Base-by-base conservation (phyloP, 768 basidiomycete species). In the Pisolithus microcarpus region DNA sequence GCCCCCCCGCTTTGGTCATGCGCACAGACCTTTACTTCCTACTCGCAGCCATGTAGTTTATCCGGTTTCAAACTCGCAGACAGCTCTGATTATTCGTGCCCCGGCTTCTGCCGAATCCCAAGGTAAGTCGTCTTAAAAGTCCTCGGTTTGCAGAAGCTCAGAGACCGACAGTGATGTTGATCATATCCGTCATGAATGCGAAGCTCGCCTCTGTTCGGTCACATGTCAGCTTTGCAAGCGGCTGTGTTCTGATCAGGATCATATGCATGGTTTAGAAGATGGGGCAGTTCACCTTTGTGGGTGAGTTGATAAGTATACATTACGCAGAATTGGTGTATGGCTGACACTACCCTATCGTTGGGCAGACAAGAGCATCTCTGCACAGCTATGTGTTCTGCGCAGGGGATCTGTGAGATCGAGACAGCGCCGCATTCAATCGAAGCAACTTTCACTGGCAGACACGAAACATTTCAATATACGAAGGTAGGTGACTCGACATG, bases 391-490 rank as follows among this genome's bases (percentile, higher is more conserved):
- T 82, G 80, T 53, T 52, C 63, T 16, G 66, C 69, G 0, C 48
- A 55, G 6, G 80, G 80, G 0, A 75, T 73, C 7, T 81, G 80
- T 52, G 70, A 79, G 48, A 79, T 81, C 23, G 72, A 79, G 36
- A 77, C 74, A 0, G 64, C 71, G 1, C 80, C 80, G 1, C 73
- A 75, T 48, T 74, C 78, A 0, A 72, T 81, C 38, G 75, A 79
- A 55, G 76, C 78, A 3, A 78, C 77, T 0, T 81, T 80, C 55
- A 74, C 71, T 0, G 80, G 80, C 1, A 66, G 63, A 45, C 75
- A 80, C 47, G 75, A 79, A 52, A 78, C 74, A 0, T 81, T 79
- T 58, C 73, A 77, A 56, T 81, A 77, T 50, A 81, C 80, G 2
- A 81, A 80, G 72, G 79, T 77, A 38, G 36, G 43, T 13, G 1